These are phyloP conservation scores for Xylariales sp. DNA, from an alignment of 2,329 filamentous ascomycete genomes.

Conservation along the genomic window DNA sequence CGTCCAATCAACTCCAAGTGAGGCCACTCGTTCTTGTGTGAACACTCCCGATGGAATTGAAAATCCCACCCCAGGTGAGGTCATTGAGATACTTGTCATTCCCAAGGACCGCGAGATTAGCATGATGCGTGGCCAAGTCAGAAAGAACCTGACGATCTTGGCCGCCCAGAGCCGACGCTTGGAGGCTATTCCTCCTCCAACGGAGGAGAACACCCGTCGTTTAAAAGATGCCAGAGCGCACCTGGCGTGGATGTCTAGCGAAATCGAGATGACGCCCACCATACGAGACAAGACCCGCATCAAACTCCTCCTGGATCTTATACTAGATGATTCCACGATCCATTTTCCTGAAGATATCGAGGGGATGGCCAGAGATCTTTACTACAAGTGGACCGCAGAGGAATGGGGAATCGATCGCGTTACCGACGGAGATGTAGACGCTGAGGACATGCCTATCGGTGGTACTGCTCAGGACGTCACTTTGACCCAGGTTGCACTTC, in stretches of 20 bases:
- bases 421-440: not conserved
- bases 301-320: not conserved
- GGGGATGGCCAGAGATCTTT: slow-evolving; percentile 8
- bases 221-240: not conserved
- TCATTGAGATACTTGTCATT: not conserved
- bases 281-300: not conserved
- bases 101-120: not conserved
- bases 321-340: slow-evolving; percentile 4
- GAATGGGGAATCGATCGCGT: slow-evolving; percentile 17
- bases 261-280: not conserved
- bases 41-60: no score
- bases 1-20: no score
- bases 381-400: slow-evolving; percentile 14
- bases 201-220: not conserved
- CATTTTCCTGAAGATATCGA: slow-evolving; percentile 14
- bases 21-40: no score
- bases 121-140: not conserved
- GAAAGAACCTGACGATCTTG: not conserved
- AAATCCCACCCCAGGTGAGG: no score
- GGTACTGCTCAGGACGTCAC: slow-evolving; percentile 5
- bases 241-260: not conserved
- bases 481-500: slow-evolving; percentile 8
- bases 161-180: not conserved
- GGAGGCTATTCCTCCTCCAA: not conserved
- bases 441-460: not conserved